phyloP scores from a whole-genome alignment of 176 grass and related monocot species.

The Cenchrus purpureus region DNA sequence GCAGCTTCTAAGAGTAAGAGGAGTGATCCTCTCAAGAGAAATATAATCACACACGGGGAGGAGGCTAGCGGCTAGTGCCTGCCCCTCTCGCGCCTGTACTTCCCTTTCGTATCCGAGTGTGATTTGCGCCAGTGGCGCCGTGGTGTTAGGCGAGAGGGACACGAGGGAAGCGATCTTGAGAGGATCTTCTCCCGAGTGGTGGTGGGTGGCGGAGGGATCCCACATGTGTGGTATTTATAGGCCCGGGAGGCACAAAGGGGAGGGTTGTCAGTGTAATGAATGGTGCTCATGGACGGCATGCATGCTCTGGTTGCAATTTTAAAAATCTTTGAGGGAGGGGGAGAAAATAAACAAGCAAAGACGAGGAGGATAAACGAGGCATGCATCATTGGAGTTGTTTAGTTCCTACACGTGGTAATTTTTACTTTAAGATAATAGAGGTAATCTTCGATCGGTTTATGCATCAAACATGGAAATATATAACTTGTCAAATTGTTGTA shows the following conservation, averaged over 20 bases:
- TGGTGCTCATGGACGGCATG: not conserved
- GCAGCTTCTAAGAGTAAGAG: not conserved
- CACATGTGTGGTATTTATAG: slow-evolving; percentile 56
- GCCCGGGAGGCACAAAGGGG: not conserved
- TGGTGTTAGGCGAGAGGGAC: slow-evolving; percentile 38
- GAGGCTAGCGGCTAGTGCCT: not conserved
- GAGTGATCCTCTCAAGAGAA: slow-evolving; percentile 25
- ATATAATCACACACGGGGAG: not conserved
- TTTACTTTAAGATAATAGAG: too few species aligned
- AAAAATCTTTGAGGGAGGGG: not conserved
- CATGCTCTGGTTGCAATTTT: not conserved
- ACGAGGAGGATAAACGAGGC: too few species aligned
- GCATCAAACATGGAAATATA: too few species aligned
- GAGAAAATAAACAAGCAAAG: not conserved
- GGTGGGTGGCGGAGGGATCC: slow-evolving; percentile 33
- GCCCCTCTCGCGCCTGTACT: slow-evolving; percentile 7
- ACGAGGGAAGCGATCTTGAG: slow-evolving; percentile 41
- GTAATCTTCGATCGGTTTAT: too few species aligned
- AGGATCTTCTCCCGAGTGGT: slow-evolving; percentile 46
- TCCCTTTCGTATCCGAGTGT: slow-evolving; percentile 45
- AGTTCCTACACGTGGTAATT: not conserved
- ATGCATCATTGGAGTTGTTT: not conserved
- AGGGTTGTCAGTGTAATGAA: not conserved
- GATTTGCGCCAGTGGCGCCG: slow-evolving; percentile 30
- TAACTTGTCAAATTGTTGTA: too few species aligned